Evolutionary conservation across 148 eudicot genomes (phyloP), one percentile per base, ranked within the genome.

Genomic region (Spergularia bocconei): DNA sequence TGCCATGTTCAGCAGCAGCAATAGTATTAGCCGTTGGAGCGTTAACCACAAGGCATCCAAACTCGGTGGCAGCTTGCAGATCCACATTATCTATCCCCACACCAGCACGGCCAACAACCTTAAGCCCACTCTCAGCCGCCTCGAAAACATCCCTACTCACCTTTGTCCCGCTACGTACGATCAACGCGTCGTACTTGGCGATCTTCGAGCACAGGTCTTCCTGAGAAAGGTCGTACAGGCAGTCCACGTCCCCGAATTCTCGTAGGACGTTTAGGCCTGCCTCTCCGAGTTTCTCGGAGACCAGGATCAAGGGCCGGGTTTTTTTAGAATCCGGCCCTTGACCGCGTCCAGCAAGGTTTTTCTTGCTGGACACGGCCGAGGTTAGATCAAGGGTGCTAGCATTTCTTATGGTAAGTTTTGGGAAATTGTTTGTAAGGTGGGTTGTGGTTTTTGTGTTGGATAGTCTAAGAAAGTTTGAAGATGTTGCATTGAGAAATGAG

Each of bases 1-100:
- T 89, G 57, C 89, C 98, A 68, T 93, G 98, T 79, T 93, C 98
- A 14, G 98, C 98, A 0, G 96, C 98, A 0, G 98, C 98, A n/a
- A 93, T 85, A 0, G 98, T 93, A 55, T 90, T 93, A 0, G 98
- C 98, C 1, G 98, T 93, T 11, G 98, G 98, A 1, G 96, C 98
- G 63, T 93, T 93, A 3, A 93, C 98, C 7, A 93, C 98, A 2
- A 93, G 75, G 41, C 98, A 88, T 3, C 98, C 98, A 4, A 76
- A 80, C 79, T 93, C 96, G 5, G 98, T 93, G 16, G 98, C 98
- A 0, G 96, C 98, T 73, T 87, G 90, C 50, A 93, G 87, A 86
- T 93, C 98, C 29, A 93, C 98, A 82, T 93, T 93, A 62, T 93
- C 98, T 41, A 93, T 93, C 6, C 96, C 98, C 2, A 93, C 98